Conservation (phyloP, 2,329 filamentous ascomycete species). For the Aspergillus flavus region DNA sequence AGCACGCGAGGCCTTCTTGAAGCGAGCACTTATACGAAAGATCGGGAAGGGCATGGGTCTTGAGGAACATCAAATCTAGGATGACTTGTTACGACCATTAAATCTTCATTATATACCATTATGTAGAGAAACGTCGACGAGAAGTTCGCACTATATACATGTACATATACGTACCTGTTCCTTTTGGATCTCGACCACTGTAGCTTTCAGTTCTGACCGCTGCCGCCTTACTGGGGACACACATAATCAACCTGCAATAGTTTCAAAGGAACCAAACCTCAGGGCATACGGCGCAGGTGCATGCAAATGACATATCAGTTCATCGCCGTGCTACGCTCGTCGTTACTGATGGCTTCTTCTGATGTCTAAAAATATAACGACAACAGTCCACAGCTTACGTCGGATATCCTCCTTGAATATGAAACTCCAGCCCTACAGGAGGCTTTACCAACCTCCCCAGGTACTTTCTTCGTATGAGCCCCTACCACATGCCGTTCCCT, state of each 20-base stretch:
- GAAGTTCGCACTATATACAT: neutral
- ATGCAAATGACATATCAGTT: too few species aligned
- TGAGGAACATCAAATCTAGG: conserved; percentile 24
- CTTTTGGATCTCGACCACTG: neutral
- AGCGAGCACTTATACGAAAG: conserved; percentile 49
- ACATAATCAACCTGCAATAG: too few species aligned
- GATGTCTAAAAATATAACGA: too few species aligned
- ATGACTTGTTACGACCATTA: neutral
- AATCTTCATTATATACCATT: conserved; percentile 2
- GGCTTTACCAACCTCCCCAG: too few species aligned
- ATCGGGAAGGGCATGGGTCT: conserved; percentile 50
- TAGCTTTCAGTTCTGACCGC: neutral
- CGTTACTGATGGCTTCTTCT: too few species aligned
- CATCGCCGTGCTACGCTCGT: too few species aligned
- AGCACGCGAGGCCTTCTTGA: conserved; percentile 52
- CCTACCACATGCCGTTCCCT: neutral
- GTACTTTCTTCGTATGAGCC: neutral
- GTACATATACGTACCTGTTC: neutral
- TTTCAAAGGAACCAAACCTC: too few species aligned
- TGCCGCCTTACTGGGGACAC: neutral
- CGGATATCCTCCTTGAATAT: too few species aligned
- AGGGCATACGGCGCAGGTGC: too few species aligned
- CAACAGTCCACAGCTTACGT: too few species aligned
- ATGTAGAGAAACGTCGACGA: neutral
- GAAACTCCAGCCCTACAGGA: too few species aligned